phyloP scores from a whole-genome alignment of 2,329 filamentous ascomycete species.

The Cladosporium cucumerinum region DNA sequence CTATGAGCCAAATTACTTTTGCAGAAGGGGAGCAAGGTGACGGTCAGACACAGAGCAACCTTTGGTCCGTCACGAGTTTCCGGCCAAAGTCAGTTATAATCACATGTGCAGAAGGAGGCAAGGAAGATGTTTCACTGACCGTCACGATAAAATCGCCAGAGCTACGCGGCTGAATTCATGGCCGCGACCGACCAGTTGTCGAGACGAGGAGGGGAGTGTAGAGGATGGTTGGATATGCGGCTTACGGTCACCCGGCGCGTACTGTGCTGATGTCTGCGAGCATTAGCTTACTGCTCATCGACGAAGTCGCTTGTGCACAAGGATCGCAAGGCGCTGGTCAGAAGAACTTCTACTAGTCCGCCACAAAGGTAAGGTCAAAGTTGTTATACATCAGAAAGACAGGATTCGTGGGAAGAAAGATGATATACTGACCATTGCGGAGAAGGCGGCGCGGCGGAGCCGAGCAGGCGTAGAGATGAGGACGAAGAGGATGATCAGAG shows the following conservation, averaged over 20 bases:
- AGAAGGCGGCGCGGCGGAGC: neutral
- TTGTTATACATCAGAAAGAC: neutral
- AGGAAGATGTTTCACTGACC: neutral
- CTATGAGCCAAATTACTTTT: neutral
- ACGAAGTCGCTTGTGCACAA: neutral
- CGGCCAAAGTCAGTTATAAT: neutral
- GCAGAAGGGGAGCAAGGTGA: neutral
- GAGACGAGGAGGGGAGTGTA: neutral
- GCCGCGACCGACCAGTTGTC: neutral
- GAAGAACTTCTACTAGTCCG: neutral
- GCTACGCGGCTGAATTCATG: neutral
- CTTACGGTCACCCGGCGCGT: neutral
- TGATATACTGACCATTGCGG: neutral
- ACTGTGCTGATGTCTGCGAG: neutral
- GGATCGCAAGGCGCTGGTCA: neutral
- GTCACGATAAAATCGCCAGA: neutral
- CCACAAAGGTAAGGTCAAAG: neutral
- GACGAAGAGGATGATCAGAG: neutral
- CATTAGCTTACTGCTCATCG: neutral
- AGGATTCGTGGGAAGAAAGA: neutral
- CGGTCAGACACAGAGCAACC: neutral
- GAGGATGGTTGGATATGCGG: neutral
- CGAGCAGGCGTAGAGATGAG: neutral
- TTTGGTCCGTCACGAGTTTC: neutral
- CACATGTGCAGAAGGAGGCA: neutral